These are phyloP conservation scores for Flaveria robusta DNA, from an alignment of 129 eudicot genomes.

Conservation along the genomic window DNA sequence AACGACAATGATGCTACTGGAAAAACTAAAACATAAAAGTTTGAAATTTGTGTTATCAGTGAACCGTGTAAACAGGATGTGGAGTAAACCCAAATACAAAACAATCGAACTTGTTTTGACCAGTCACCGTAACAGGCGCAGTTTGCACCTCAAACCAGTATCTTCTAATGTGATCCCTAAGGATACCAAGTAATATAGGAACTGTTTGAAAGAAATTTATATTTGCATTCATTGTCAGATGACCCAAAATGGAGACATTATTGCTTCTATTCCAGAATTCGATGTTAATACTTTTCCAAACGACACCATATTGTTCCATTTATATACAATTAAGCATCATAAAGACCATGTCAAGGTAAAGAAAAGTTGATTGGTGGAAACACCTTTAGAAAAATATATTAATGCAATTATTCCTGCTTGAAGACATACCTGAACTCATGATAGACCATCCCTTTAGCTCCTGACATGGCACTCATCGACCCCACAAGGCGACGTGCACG, in stretches of 20 bases:
- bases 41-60: not conserved
- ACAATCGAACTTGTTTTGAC: not conserved
- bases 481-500: constrained; percentile 72
- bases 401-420: not conserved
- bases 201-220: no score
- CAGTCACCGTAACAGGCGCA: not conserved
- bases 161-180: not conserved
- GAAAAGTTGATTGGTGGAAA: not conserved
- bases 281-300: not conserved
- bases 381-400: not conserved
- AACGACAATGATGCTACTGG: no score
- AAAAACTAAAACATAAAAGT: no score
- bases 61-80: not conserved
- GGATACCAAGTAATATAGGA: no score
- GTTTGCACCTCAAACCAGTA: not conserved
- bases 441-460: constrained; percentile 77
- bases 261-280: not conserved
- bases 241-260: not conserved
- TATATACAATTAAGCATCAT: not conserved
- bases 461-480: constrained; percentile 90
- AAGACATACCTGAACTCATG: constrained; percentile 66
- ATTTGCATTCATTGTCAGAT: not conserved
- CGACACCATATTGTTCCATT: not conserved
- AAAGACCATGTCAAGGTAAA: not conserved
- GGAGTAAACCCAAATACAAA: not conserved